Percentiles rank a stretch among this genome's conserved stretches.
These are phyloP conservation scores for Gracilariopsis chorda DNA, from an alignment of 23 red algal genomes.

Conservation along the genomic window DNA sequence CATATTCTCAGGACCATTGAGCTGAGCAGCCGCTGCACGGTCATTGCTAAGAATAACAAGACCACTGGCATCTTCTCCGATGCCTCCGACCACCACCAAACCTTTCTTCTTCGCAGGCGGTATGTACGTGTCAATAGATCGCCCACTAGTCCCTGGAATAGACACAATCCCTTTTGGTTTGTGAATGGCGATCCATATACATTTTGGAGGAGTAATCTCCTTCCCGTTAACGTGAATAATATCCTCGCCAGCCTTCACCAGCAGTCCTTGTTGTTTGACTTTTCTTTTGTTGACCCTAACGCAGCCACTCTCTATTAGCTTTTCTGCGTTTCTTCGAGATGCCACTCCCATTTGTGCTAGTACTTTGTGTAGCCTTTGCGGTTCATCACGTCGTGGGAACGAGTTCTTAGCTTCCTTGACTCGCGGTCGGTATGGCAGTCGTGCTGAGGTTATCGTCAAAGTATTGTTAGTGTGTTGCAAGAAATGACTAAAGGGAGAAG, in stretches of 20 bases:
- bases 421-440: no score
- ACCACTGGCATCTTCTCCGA: conserved; percentile 35
- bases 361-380: conserved; percentile 81
- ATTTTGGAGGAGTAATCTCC: not conserved
- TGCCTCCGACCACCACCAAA: conserved; percentile 7
- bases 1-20: conserved; percentile 1
- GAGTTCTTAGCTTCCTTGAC: no score
- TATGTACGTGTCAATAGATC: not conserved
- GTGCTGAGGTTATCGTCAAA: no score
- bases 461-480: no score
- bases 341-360: conserved; percentile 57
- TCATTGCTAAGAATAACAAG: conserved; percentile 62
- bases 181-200: conserved; percentile 47
- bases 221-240: conserved; percentile 38
- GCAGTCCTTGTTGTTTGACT: conserved; percentile 10
- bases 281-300: conserved; percentile 61
- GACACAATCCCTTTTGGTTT: conserved; percentile 50
- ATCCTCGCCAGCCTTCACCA: conserved; percentile 26
- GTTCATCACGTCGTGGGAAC: no score
- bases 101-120: not conserved
- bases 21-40: not conserved
- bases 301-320: conserved; percentile 48
- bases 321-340: conserved; percentile 77
- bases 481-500: no score
- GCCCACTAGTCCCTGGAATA: not conserved